These are phyloP conservation scores for Sclerotinia glacialis DNA, from an alignment of 2,329 filamentous ascomycete species.

Conservation along the genomic window DNA sequence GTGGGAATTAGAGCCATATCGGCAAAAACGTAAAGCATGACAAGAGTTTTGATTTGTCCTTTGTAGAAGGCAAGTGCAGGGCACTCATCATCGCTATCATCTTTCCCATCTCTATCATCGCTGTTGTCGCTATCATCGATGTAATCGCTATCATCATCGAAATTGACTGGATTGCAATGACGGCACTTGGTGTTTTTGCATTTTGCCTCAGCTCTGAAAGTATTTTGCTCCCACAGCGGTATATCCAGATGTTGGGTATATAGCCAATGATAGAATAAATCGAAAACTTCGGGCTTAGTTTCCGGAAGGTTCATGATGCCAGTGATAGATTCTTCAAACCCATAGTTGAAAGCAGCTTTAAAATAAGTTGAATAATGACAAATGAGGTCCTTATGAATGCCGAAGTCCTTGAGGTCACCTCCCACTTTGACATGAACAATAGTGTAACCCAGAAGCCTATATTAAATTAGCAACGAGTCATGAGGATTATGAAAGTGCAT, in stretches of 20 bases:
- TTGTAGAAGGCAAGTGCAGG: not conserved
- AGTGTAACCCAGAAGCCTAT: not conserved
- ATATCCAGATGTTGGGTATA: conserved; percentile 18
- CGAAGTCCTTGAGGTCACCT: conserved; percentile 21
- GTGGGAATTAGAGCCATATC: conserved; percentile 12
- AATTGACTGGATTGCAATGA: too few species aligned
- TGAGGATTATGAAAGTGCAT: not conserved
- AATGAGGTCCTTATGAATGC: conserved; percentile 28
- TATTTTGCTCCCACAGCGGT: not conserved
- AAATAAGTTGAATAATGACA: conserved; percentile 30
- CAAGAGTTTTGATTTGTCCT: not conserved
- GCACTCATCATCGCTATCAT: not conserved
- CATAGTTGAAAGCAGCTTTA: conserved; percentile 24
- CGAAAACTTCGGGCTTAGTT: conserved; percentile 13
- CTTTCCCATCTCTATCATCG: too few species aligned
- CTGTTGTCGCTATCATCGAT: too few species aligned
- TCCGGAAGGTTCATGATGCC: conserved; percentile 23
- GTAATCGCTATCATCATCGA: too few species aligned
- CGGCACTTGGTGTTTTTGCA: too few species aligned
- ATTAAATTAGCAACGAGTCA: not conserved
- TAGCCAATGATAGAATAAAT: conserved; percentile 27
- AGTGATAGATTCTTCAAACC: conserved; percentile 22
- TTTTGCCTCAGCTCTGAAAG: not conserved
- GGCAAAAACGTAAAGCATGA: conserved; percentile 22
- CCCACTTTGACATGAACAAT: conserved; percentile 27